Evolutionary conservation across 805 yeast genomes (phyloP).

Genomic region (Pichia ethanolica): DNA sequence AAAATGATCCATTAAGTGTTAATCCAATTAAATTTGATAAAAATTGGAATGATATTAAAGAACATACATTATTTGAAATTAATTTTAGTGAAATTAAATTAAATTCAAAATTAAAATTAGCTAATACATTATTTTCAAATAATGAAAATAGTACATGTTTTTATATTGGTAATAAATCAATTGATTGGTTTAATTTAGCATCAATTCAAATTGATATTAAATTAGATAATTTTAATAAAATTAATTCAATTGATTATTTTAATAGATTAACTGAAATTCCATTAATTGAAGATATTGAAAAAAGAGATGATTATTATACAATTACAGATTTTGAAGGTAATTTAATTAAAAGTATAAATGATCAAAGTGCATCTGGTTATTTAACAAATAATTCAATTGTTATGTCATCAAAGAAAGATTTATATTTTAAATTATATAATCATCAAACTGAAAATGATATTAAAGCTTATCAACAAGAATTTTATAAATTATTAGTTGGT

Average conservation of each 20-base stretch:
- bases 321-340: slow-evolving; percentile 51
- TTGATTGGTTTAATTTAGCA: slow-evolving; percentile 9
- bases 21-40: slow-evolving; percentile 16
- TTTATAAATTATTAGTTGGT: slow-evolving; percentile 57
- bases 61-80: slow-evolving; percentile 5
- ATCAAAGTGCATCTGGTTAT: slow-evolving; percentile 47
- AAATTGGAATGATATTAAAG: slow-evolving; percentile 14
- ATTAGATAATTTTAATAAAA: background rate
- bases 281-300: slow-evolving; percentile 1
- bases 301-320: slow-evolving; percentile 19
- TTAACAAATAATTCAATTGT: slow-evolving; percentile 39
- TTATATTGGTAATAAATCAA: slow-evolving; percentile 8
- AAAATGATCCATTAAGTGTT: slow-evolving; percentile 11
- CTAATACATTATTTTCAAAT: slow-evolving; percentile 24
- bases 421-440: slow-evolving; percentile 17
- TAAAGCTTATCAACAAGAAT: slow-evolving; percentile 16
- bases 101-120: slow-evolving; percentile 10
- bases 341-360: slow-evolving; percentile 49
- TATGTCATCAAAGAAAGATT: slow-evolving; percentile 19
- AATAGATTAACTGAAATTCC: slow-evolving; percentile 13
- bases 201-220: slow-evolving; percentile 1
- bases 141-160: slow-evolving; percentile 21
- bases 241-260: slow-evolving; percentile 2
- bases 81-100: background rate
- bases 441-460: background rate